Base-by-base conservation (phyloP, 2,329 filamentous ascomycete genomes). In the Herpotrichia juniperi region DNA sequence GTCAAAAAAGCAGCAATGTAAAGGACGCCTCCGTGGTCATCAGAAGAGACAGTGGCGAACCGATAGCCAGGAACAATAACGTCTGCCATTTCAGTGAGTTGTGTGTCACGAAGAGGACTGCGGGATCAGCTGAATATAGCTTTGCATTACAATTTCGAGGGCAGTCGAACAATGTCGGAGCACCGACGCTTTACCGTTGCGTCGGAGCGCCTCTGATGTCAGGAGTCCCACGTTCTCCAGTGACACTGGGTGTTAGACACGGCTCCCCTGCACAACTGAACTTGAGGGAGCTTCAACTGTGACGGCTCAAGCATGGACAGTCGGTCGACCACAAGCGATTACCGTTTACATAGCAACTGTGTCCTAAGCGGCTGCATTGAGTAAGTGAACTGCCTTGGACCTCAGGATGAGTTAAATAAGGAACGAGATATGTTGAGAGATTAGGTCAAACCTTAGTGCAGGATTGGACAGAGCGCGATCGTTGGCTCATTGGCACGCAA, bases 1-100 rank as follows among this genome's bases (percentile, higher is more conserved):
- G 49, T 32, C 22, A 69, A 48, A 31, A 69, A 58, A 8, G 59
- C 47, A 10, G 62, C 50, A 30, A 68, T 66, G 40, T 67, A 69
- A 11, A 69, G 43, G 12, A 55, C 37, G 16, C 66, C 66, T 19
- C 58, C 58, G 42, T 55, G 64, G 34, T 69, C 66, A 28, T 66
- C 48, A 17, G 58, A 43, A 2, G 65, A 65, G 16, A 68, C 42
- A 9, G 37, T 54, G 6, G 63, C 55, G 53, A 63, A 69, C 12
- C 61, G 62, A 43, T 64, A 37, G 4, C 57, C 42, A 10, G 32
- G 19, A 42, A 25, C 14, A 19, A 43, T 8, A 31, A 39, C 25
- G 19, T 58, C 50, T 7, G 53, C 32, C 58, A 61, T 61, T 19
- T n/a, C 26, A 39, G 43, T n/a, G 19, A 21, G 32, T 28, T 14